Percentiles rank a stretch among this genome's conserved stretches.
These are phyloP conservation scores for Aspergillus olivimuriae DNA, from an alignment of 495 filamentous ascomycete genomes.

Conservation along the genomic window DNA sequence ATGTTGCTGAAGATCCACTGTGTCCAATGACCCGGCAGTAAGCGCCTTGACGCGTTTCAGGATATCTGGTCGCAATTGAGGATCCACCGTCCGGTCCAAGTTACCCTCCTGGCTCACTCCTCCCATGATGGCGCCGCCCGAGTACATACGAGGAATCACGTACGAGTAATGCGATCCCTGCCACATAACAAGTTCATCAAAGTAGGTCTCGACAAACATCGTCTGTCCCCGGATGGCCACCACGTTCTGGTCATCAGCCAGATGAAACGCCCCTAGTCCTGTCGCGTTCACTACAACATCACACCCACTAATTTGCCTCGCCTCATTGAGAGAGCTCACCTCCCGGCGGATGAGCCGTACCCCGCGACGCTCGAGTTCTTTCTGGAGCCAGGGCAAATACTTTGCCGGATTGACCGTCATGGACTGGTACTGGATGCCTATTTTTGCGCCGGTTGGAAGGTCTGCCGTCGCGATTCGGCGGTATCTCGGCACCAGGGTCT, in stretches of 20 bases:
- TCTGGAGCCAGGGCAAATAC: conserved; percentile 13
- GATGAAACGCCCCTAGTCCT: not conserved
- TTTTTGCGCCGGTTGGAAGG: conserved; percentile 2
- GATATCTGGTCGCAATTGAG: conserved; percentile 8
- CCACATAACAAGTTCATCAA: conserved; percentile 8
- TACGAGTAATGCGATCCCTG: conserved; percentile 17
- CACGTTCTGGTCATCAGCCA: conserved; percentile 11
- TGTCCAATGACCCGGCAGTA: not conserved
- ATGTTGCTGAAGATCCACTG: conserved; percentile 1
- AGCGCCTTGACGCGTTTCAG: conserved; percentile 6
- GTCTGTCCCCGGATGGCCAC: conserved; percentile 14
- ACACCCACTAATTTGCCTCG: conserved; percentile 1
- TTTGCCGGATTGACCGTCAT: conserved; percentile 13
- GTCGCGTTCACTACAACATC: conserved; percentile 14
- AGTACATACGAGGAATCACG: conserved; percentile 14
- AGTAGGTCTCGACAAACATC: conserved; percentile 13
- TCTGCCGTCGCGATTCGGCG: conserved; percentile 1
- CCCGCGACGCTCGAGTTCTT: conserved; percentile 5
- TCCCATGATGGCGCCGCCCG: conserved; percentile 11
- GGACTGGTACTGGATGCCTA: conserved; percentile 11
- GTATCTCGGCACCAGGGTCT: conserved; percentile 11
- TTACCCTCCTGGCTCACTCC: conserved; percentile 12
- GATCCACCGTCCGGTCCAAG: conserved; percentile 7
- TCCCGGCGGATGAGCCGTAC: conserved; percentile 9
- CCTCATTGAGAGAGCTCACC: conserved; percentile 7